Base-by-base conservation (phyloP, 352 stramenopile genomes). In the Globisporangium lucens region DNA sequence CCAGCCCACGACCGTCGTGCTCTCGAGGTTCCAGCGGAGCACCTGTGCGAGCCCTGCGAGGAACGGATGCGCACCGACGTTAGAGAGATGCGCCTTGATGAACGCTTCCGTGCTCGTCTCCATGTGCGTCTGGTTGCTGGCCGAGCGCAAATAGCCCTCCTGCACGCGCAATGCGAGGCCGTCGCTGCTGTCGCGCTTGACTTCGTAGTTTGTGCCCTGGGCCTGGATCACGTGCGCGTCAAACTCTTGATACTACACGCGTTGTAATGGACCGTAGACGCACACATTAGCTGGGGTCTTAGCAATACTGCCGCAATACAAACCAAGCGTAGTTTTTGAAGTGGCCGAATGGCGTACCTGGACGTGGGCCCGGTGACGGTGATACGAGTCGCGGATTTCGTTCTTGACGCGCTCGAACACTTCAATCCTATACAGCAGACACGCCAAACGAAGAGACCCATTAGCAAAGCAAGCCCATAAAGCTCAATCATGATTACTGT, bases 11-110 rank as follows among this genome's bases (percentile, higher is more conserved):
- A 93, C 75, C 1, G 76, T 89, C 9, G 78, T 70, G 65, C 80
- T 91, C 56, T 82, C 73, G 17, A 90, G 66, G 47, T 91, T 93
- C 77, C 74, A 87, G 59, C 81, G 75, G 20, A 93, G 66, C 30
- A 82, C 67, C 33, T 77, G 67, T n/a, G 63, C 74, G 9, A 93
- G 72, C 3, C 85, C 85, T 7, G 77, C 81, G 20, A 93, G 62
- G 51, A 93, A 90, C n/a, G 85, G 83, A 66, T 93, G 85, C 24
- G 69, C 83, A 29, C 79, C 85, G 38, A 93, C 74, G 36, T 89
- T 84, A 20, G 75, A 35, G 3, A 70, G 15, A 36, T 87, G 71
- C 20, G 76, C 71, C 60, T 79, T 68, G 30, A 90, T 69, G 55
- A 91, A 93, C n/a, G 64, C 64, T 10, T 78, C 71, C 41, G 80